A percentile compares a stretch with the other conserved stretches of the same genome.
These are phyloP conservation scores for Themeda triandra DNA, from an alignment of 176 grass and related monocot species.

Conservation along the genomic window DNA sequence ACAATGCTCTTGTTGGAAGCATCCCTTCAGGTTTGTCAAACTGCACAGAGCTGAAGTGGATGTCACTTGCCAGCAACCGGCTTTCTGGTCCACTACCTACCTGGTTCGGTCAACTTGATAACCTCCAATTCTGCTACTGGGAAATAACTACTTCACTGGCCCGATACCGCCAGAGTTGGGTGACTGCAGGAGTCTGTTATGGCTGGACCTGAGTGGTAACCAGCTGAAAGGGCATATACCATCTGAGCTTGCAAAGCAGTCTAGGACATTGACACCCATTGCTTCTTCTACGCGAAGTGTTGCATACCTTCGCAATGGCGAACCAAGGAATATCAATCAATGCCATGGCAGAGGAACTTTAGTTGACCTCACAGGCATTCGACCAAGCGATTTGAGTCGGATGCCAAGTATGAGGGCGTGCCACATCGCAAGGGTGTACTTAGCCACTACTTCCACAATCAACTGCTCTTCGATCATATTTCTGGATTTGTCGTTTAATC, in stretches of 20 bases:
- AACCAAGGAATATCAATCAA: not conserved
- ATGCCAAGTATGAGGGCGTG: not conserved
- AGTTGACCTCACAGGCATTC: not conserved
- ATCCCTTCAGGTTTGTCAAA: no score
- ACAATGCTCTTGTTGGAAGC: no score
- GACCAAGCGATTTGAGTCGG: not conserved
- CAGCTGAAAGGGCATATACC: slow-evolving; percentile 28
- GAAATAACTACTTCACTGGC: not conserved
- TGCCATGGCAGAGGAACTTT: not conserved
- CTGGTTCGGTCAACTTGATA: no score
- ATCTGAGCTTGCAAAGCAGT: slow-evolving; percentile 2
- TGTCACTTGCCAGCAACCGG: no score
- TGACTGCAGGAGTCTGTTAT: not conserved
- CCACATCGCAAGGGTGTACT: not conserved
- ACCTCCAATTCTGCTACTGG: no score
- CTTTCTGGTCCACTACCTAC: no score
- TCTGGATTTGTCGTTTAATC: slow-evolving; percentile 16
- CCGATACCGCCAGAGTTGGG: not conserved
- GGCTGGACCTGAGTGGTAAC: slow-evolving; percentile 32
- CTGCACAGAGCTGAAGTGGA: no score
- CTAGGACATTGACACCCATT: not conserved
- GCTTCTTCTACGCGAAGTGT: not conserved
- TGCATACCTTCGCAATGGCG: not conserved
- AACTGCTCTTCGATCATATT: not conserved
- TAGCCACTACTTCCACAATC: no score